Percentiles rank a stretch among this genome's conserved stretches.
Evolutionary conservation across 75 land plant genomes (phyloP).

Genomic region (Sequoia sempervirens): DNA sequence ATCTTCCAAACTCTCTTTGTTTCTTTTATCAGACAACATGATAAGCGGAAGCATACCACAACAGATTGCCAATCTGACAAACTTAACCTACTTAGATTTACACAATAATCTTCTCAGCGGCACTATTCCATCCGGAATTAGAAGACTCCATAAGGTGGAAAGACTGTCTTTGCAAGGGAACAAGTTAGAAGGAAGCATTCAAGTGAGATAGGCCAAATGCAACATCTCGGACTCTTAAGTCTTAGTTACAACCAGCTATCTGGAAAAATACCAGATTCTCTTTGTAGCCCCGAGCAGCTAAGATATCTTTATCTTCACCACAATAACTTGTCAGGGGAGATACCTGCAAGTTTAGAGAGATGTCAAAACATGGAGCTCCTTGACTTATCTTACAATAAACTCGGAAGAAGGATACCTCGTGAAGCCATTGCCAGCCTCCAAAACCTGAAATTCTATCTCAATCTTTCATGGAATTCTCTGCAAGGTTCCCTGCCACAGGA

Average conservation of each 20-base stretch:
- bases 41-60: too few species aligned
- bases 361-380: slow-evolving; percentile 10
- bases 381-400: slow-evolving; percentile 31
- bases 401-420: slow-evolving; percentile 15
- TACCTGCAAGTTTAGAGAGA: slow-evolving; percentile 6
- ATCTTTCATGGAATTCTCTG: neutral
- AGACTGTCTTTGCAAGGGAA: too few species aligned
- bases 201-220: neutral
- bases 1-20: too few species aligned
- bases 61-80: too few species aligned
- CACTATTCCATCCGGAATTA: too few species aligned
- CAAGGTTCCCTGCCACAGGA: too few species aligned
- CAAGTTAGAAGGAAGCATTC: too few species aligned
- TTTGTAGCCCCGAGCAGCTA: slow-evolving; percentile 12
- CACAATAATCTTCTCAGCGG: too few species aligned
- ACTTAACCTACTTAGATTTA: too few species aligned
- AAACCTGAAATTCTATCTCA: slow-evolving; percentile 1
- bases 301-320: slow-evolving; percentile 15
- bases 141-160: too few species aligned
- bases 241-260: too few species aligned
- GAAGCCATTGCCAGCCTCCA: slow-evolving; percentile 5
- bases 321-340: slow-evolving; percentile 22
- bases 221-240: neutral
- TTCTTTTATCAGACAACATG: too few species aligned
- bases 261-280: slow-evolving; percentile 13